Conservation (phyloP, 371 early-diverging fungal species). For the Mucor lusitanicus region DNA sequence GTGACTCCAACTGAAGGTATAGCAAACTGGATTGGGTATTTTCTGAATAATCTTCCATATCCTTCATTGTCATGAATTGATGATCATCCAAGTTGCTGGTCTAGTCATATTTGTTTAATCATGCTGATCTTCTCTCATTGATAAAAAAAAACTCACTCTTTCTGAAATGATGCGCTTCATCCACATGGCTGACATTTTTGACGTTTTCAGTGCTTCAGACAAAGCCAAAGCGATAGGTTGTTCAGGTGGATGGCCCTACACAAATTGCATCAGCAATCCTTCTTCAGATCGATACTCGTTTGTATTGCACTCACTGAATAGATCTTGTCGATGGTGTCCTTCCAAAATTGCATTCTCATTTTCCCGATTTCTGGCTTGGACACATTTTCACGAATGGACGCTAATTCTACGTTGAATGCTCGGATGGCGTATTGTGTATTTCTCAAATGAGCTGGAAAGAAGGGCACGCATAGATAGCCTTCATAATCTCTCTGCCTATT, state of each 20-base stretch:
- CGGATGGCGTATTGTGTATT: slow-evolving; percentile 74
- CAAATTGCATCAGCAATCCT: not conserved
- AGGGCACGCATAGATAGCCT: slow-evolving; percentile 73
- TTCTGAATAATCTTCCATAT: slow-evolving; percentile 88
- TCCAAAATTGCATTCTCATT: slow-evolving; percentile 86
- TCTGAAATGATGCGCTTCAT: slow-evolving; percentile 78
- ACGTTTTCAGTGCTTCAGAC: slow-evolving; percentile 48
- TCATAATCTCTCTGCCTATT: slow-evolving; percentile 73
- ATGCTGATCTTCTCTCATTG: not conserved
- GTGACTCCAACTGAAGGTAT: slow-evolving; percentile 86
- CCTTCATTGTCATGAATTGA: slow-evolving; percentile 70
- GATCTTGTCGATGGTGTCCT: slow-evolving; percentile 72
- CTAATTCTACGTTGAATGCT: slow-evolving; percentile 89
- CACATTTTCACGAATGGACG: slow-evolving; percentile 75
- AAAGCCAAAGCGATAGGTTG: slow-evolving; percentile 73
- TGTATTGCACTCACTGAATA: slow-evolving; percentile 51
- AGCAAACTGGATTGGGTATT: slow-evolving; percentile 83
- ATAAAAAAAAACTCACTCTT: slow-evolving; percentile 51
- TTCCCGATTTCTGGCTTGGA: slow-evolving; percentile 71
- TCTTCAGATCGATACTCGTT: not conserved
- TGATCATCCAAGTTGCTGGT: slow-evolving; percentile 67
- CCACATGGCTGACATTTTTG: slow-evolving; percentile 62
- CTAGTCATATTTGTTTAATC: slow-evolving; percentile 29
- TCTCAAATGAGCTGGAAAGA: slow-evolving; percentile 67
- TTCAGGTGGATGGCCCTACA: slow-evolving; percentile 68